A percentile compares a stretch with the other conserved stretches of the same genome.
These are phyloP conservation scores for Aspergillus texensis DNA, from an alignment of 2,329 filamentous ascomycete species.

Conservation along the genomic window DNA sequence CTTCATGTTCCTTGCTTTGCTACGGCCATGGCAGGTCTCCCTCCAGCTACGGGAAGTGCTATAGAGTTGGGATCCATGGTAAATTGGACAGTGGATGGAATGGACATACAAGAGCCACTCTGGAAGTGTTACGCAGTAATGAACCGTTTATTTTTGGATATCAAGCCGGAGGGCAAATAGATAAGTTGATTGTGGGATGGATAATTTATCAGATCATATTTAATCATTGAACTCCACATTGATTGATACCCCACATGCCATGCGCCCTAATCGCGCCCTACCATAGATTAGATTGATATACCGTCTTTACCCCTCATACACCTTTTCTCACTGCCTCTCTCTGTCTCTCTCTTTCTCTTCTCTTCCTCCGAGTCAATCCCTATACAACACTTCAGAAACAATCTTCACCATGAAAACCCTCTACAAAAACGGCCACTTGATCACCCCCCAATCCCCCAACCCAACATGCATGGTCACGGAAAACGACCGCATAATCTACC, in stretches of 20 bases:
- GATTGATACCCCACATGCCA: not conserved
- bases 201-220: not conserved
- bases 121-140: conserved; percentile 3
- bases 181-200: not conserved
- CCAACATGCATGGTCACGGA: conserved; percentile 38
- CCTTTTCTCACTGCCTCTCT: not conserved
- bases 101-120: conserved; percentile 1
- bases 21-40: not conserved
- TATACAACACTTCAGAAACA: not conserved
- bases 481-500: conserved; percentile 43
- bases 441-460: conserved; percentile 6
- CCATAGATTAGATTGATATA: not conserved
- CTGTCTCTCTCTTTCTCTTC: not conserved
- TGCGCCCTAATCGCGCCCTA: not conserved
- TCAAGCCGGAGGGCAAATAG: not conserved
- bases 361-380: not conserved
- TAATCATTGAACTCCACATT: not conserved
- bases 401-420: conserved; percentile 20
- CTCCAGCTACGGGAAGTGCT: not conserved
- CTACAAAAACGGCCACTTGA: conserved; percentile 19
- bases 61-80: not conserved
- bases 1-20: not conserved
- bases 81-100: not conserved
- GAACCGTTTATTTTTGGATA: not conserved
- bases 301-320: not conserved